phyloP scores from a whole-genome alignment of 768 basidiomycete genomes.

The Lentinula lateritia region DNA sequence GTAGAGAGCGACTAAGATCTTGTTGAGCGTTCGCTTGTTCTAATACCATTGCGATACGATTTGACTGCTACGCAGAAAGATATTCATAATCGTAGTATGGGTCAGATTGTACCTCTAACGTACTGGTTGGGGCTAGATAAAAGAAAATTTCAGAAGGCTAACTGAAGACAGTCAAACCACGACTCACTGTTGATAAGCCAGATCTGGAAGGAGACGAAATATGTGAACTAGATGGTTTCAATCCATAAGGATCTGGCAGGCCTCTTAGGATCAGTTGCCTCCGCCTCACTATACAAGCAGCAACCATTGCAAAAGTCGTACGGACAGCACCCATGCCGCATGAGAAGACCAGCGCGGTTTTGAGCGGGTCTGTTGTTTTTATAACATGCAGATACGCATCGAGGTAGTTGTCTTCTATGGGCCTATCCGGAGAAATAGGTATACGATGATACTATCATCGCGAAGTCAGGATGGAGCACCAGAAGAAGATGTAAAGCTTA shows the following conservation, averaged over 20 bases:
- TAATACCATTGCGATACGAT: slow-evolving; percentile 56
- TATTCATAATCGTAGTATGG: slow-evolving; percentile 2
- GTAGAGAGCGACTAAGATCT: slow-evolving; percentile 67
- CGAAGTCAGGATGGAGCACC: slow-evolving; percentile 51
- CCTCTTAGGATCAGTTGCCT: slow-evolving; percentile 66
- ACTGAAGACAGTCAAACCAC: not conserved
- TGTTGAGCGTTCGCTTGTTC: slow-evolving; percentile 79
- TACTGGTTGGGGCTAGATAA: not conserved
- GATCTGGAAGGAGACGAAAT: slow-evolving; percentile 21
- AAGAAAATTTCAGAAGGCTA: slow-evolving; percentile 10
- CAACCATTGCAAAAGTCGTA: slow-evolving; percentile 97
- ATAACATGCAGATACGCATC: slow-evolving; percentile 89
- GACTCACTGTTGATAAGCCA: slow-evolving; percentile 45
- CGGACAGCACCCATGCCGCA: slow-evolving; percentile 97
- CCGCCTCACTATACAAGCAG: slow-evolving; percentile 79
- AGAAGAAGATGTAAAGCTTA: slow-evolving; percentile 32
- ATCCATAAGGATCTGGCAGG: slow-evolving; percentile 72
- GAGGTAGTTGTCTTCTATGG: slow-evolving; percentile 94
- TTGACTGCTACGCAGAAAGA: slow-evolving; percentile 25
- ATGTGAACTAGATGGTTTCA: slow-evolving; percentile 21
- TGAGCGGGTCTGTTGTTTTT: slow-evolving; percentile 68
- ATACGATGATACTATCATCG: slow-evolving; percentile 45
- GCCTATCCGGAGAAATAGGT: slow-evolving; percentile 90
- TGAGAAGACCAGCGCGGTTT: slow-evolving; percentile 84
- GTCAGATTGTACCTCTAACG: not conserved